Conservation (phyloP, 2,329 filamentous ascomycete species). For the Bipolaris zeicola region DNA sequence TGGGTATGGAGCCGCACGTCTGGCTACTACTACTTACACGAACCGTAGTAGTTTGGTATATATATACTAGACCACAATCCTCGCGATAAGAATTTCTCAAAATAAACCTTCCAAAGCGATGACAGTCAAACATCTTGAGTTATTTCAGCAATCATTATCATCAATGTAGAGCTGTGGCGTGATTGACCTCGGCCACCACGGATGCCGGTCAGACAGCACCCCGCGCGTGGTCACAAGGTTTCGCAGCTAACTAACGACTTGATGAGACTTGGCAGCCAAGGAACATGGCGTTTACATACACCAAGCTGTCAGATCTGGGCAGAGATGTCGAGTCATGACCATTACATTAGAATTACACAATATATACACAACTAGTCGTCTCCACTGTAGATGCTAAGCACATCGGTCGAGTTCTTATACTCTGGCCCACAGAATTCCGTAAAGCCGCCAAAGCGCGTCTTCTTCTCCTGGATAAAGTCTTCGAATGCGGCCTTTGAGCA, state of each 20-base stretch:
- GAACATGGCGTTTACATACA: neutral
- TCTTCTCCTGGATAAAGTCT: conserved; percentile 52
- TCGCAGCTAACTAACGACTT: conserved; percentile 1
- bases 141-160: neutral
- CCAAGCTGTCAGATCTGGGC: neutral
- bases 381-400: conserved; percentile 32
- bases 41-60: neutral
- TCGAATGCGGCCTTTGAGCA: conserved; percentile 54
- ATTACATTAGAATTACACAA: conserved; percentile 1
- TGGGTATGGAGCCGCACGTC: neutral
- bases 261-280: conserved; percentile 6
- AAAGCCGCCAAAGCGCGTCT: conserved; percentile 52
- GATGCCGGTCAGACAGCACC: neutral
- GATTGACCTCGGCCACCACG: neutral
- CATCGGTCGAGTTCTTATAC: conserved; percentile 52
- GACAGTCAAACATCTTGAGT: neutral
- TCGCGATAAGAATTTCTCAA: neutral
- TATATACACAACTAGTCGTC: neutral
- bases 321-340: neutral
- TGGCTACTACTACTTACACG: neutral
- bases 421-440: conserved; percentile 51
- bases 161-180: neutral
- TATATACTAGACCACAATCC: too few relatives aligned
- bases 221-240: neutral
- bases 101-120: too few relatives aligned